Conservation (phyloP, 495 filamentous ascomycete species). For the Trichocladium uniseriatum region DNA sequence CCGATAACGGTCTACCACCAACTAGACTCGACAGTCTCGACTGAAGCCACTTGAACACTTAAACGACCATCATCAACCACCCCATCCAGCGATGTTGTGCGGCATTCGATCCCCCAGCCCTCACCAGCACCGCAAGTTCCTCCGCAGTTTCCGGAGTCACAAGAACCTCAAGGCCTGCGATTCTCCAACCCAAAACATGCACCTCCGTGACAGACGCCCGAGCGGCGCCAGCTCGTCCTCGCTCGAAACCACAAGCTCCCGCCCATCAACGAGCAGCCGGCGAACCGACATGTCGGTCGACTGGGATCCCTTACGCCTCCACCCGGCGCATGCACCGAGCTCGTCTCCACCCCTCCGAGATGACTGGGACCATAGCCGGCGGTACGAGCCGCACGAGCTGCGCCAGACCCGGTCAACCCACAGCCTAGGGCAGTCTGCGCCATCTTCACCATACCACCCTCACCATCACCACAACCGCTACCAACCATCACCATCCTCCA, state of each 20-base stretch:
- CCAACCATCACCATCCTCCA: not conserved
- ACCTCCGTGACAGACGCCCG: constrained; percentile 4
- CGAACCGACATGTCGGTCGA: constrained; percentile 21
- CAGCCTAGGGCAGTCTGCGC: not conserved
- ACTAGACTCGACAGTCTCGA: not conserved
- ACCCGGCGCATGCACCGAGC: constrained; percentile 18
- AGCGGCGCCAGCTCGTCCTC: constrained; percentile 25
- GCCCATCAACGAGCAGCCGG: constrained; percentile 19
- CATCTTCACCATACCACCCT: not conserved
- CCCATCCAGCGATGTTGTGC: constrained; percentile 19
- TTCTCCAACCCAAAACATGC: constrained; percentile 6
- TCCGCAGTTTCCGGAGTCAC: constrained; percentile 29
- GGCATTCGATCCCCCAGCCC: constrained; percentile 6
- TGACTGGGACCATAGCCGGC: constrained; percentile 2
- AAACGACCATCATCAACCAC: not conserved
- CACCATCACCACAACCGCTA: not conserved
- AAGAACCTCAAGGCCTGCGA: constrained; percentile 13
- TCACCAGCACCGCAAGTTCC: constrained; percentile 17
- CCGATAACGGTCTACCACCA: not conserved
- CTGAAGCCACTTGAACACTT: not conserved
- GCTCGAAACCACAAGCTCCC: constrained; percentile 13
- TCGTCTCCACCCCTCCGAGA: constrained; percentile 10
- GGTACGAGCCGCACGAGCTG: constrained; percentile 15
- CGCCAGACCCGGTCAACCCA: constrained; percentile 18
- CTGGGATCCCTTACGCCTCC: constrained; percentile 28